Base-by-base conservation (phyloP, 1,284 basidiomycete genomes). In the Ustilago vetiveriae region DNA sequence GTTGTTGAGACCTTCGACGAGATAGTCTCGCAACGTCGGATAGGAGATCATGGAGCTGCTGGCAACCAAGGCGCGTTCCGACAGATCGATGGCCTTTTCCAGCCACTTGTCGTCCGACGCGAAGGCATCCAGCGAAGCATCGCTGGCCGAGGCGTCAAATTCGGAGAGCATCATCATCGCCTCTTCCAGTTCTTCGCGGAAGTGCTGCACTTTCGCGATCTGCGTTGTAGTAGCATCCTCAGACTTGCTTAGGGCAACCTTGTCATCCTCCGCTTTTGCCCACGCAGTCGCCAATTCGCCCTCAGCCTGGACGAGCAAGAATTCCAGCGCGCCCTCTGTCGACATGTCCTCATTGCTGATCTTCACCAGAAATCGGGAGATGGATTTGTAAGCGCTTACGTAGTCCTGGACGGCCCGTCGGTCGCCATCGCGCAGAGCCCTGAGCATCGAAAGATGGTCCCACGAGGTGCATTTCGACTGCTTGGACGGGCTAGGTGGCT, bases 361-460 rank as follows among this genome's bases (percentile, higher is more conserved):
- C n/a, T 53, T 63, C 36, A 70, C 91, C 88, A 2, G 88, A 86
- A 24, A 90, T 87, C 36, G 88, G 85, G 82, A 86, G 9, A 92
- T 85, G 54, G 88, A 86, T 68, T 86, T 84, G 83, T 92, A 90
- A 10, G 86, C 85, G 3, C 82, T 76, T 10, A 89, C 82, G 9
- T 93, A 84, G 32, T 83, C 85, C 14, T 88, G 85, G 0, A 93
- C 82, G 26, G 85, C 85, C 29, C 86, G 85, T 16, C 84, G 49
- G 72, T 88, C 86, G 14, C 52, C 49, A 27, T 74, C 64, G 17
- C 60, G 59, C 47, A 69, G 45, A 16, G 66, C 66, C 24, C 60
- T 35, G 16, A 60, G 52, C 55, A 69, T 64, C 11, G 66, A 69
- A 7, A 64, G 56, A 17, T 59, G 51, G n/a, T 69, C 66, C 66